phyloP scores from a whole-genome alignment of 306 rosid species.

The Prunus salicina region DNA sequence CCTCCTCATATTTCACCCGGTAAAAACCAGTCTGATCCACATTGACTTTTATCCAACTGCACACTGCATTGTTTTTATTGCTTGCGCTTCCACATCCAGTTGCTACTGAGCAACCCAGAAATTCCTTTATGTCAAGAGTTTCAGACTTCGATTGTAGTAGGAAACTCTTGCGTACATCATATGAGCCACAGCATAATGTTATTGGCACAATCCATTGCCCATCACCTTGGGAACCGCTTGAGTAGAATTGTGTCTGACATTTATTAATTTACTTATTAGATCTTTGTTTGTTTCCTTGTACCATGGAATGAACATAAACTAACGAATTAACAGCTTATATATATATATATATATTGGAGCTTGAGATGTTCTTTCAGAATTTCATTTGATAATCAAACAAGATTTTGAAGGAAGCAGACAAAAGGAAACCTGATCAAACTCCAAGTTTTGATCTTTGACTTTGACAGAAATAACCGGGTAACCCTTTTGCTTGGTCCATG shows the following conservation, averaged over 20 bases:
- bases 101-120: constrained; percentile 33
- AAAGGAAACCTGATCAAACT: constrained; percentile 74
- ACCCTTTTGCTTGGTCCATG: constrained; percentile 95
- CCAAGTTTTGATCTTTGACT: constrained; percentile 58
- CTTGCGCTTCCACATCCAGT: constrained; percentile 15
- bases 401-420: constrained; percentile 14
- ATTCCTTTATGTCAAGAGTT: constrained; percentile 51
- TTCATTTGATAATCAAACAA: constrained; percentile 1
- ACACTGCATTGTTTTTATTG: constrained; percentile 23
- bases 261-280: constrained; percentile 11
- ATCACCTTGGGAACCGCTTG: constrained; percentile 72
- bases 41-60: constrained; percentile 78
- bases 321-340: background rate
- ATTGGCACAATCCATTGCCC: constrained; percentile 89
- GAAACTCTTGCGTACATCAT: constrained; percentile 62
- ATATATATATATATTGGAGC: background rate
- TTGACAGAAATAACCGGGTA: constrained; percentile 83
- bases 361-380: background rate
- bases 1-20: constrained; percentile 86
- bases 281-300: background rate
- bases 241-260: constrained; percentile 78
- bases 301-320: background rate
- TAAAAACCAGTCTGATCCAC: constrained; percentile 95
- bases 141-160: constrained; percentile 60
- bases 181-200: constrained; percentile 70